These are phyloP conservation scores for Suhomyces atakaporum DNA, from an alignment of 1,139 yeast species.

Conservation along the genomic window DNA sequence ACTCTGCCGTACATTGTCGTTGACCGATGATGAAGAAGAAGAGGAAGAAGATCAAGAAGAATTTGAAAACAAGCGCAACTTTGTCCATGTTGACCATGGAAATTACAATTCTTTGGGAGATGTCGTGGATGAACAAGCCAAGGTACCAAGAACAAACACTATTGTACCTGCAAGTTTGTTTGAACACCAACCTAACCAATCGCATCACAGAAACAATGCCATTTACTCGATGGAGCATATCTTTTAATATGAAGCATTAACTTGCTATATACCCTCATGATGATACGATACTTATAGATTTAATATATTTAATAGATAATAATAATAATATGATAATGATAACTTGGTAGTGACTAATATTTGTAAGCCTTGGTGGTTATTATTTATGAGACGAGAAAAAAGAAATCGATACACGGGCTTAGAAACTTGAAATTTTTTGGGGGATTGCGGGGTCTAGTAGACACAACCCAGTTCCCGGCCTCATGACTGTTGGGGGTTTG, in stretches of 20 bases:
- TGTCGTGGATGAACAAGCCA: background rate
- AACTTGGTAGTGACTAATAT: no score
- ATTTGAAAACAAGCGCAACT: constrained; percentile 3
- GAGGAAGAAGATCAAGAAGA: constrained; percentile 12
- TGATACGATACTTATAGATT: constrained; percentile 7
- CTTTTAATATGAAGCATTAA: constrained; percentile 14
- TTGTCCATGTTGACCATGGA: constrained; percentile 7
- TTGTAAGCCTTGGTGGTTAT: no score
- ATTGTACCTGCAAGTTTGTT: constrained; percentile 7
- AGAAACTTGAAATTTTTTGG: no score
- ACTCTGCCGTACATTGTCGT: constrained; percentile 24
- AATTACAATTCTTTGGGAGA: constrained; percentile 2
- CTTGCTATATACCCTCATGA: background rate
- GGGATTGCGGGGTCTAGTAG: no score
- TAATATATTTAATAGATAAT: constrained; percentile 3
- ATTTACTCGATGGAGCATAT: constrained; percentile 26
- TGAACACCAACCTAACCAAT: constrained; percentile 7
- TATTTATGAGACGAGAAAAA: no score
- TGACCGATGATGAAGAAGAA: constrained; percentile 32
- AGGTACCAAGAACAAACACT: constrained; percentile 4
- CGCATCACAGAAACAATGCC: constrained; percentile 23
- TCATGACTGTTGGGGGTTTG: no score
- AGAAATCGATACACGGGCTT: no score
- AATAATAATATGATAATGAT: no score
- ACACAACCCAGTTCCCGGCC: no score